phyloP scores from a whole-genome alignment of 2,329 filamentous ascomycete species.

The Dactylellina drechsleri region DNA sequence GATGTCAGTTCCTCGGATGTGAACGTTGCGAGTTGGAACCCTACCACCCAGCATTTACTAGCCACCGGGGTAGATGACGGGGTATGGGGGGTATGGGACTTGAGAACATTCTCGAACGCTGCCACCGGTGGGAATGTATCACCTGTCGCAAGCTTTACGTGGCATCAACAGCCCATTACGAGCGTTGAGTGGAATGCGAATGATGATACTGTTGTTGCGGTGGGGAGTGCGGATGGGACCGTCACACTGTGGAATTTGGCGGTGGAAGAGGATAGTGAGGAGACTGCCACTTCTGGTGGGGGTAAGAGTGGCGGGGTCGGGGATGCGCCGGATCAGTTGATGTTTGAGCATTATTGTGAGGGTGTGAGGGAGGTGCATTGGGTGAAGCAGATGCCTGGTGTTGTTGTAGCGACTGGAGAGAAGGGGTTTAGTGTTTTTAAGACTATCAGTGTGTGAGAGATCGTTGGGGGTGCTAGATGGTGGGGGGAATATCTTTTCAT shows the following conservation, averaged over 20 bases:
- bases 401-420: slow-evolving; percentile 87
- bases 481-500: neutral
- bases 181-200: slow-evolving; percentile 97
- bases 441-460: slow-evolving; percentile 77
- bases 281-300: slow-evolving; percentile 65
- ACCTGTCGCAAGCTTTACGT: slow-evolving; percentile 91
- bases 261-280: slow-evolving; percentile 95
- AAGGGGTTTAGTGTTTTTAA: slow-evolving; percentile 85
- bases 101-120: slow-evolving; percentile 66
- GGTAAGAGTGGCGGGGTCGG: slow-evolving; percentile 76
- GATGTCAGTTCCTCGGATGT: slow-evolving; percentile 86
- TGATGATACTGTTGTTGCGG: slow-evolving; percentile 93
- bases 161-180: slow-evolving; percentile 96
- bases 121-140: slow-evolving; percentile 66
- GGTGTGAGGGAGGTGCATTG: slow-evolving; percentile 96
- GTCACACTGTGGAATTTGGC: slow-evolving; percentile 96
- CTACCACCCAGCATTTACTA: slow-evolving; percentile 85
- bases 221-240: slow-evolving; percentile 91
- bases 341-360: slow-evolving; percentile 97
- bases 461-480: neutral
- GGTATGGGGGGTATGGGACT: slow-evolving; percentile 93
- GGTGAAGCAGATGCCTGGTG: slow-evolving; percentile 94
- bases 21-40: slow-evolving; percentile 96
- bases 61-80: slow-evolving; percentile 94
- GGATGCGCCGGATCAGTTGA: slow-evolving; percentile 90